Conservation (phyloP, 352 stramenopile species). For the Phytophthora boehmeriae region DNA sequence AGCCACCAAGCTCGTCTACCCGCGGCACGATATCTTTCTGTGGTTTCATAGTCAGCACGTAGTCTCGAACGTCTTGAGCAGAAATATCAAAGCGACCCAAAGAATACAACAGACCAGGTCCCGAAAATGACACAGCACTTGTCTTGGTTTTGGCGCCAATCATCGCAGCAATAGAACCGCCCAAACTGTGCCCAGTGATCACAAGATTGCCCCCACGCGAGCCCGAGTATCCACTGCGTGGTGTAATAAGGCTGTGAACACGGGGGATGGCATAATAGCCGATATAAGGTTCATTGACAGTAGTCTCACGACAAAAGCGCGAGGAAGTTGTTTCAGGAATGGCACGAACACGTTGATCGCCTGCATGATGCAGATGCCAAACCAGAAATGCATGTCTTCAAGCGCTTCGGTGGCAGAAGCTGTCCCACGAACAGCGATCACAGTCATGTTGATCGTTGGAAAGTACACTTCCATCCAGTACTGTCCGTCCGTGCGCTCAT, state of each 20-base stretch:
- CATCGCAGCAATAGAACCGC: conserved; percentile 78
- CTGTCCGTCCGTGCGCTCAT: conserved; percentile 72
- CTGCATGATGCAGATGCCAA: conserved; percentile 88
- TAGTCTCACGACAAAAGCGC: conserved; percentile 70
- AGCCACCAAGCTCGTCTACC: conserved; percentile 75
- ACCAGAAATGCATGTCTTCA: conserved; percentile 88
- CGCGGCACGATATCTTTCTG: conserved; percentile 78
- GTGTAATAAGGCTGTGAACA: conserved; percentile 64
- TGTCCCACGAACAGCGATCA: conserved; percentile 81
- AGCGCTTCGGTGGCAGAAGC: conserved; percentile 78
- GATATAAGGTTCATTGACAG: conserved; percentile 77
- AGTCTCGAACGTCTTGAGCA: conserved; percentile 67
- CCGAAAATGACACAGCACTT: conserved; percentile 77
- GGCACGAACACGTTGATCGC: conserved; percentile 79
- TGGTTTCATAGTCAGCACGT: conserved; percentile 83
- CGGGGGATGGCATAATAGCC: conserved; percentile 63
- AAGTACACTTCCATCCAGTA: conserved; percentile 88
- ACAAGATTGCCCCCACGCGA: conserved; percentile 64
- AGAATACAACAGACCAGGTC: conserved; percentile 74
- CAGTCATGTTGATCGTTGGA: conserved; percentile 77
- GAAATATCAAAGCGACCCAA: conserved; percentile 72
- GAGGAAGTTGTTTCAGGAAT: conserved; percentile 84
- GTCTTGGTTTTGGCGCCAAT: conserved; percentile 76
- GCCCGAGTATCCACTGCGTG: conserved; percentile 49
- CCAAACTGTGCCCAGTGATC: conserved; percentile 79